Conservation (phyloP, 805 yeast species). For the Suhomyces sp. region DNA sequence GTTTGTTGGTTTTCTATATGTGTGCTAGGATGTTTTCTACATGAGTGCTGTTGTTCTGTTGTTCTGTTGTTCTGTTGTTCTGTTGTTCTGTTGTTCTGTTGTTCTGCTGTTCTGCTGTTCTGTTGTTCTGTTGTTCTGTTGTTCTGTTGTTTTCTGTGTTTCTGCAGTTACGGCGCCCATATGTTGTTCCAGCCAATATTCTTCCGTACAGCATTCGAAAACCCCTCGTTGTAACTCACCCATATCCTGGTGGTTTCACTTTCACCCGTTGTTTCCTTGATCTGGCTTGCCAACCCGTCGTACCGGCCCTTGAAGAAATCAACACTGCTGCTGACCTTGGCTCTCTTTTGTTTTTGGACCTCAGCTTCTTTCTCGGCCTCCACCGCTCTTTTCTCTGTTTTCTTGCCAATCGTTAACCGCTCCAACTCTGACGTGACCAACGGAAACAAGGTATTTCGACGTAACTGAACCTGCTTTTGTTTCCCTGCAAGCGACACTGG, state of each 20-base stretch:
- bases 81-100: too few relatives aligned
- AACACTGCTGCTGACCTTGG: constrained; percentile 29
- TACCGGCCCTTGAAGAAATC: constrained; percentile 40
- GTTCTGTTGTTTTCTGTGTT: too few relatives aligned
- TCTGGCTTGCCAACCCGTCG: constrained; percentile 31
- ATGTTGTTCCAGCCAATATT: constrained; percentile 74
- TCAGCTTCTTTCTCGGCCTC: constrained; percentile 18
- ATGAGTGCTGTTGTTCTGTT: too few relatives aligned
- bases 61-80: too few relatives aligned
- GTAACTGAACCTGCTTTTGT: constrained; percentile 23
- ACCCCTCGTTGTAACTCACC: constrained; percentile 93
- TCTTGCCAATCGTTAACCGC: constrained; percentile 10
- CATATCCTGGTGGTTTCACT: constrained; percentile 49
- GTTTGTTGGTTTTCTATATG: too few relatives aligned
- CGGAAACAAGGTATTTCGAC: constrained; percentile 36
- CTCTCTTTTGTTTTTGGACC: constrained; percentile 18
- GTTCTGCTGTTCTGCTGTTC: too few relatives aligned
- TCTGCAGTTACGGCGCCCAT: constrained; percentile 48
- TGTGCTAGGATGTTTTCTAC: too few relatives aligned
- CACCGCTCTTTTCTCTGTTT: constrained; percentile 15
- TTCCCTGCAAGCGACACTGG: constrained; percentile 12
- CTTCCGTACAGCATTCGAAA: constrained; percentile 85
- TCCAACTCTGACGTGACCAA: constrained; percentile 34
- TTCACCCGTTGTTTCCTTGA: constrained; percentile 8
- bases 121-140: too few relatives aligned